phyloP scores from a whole-genome alignment of 768 basidiomycete genomes.

The Suillus clintonianus region DNA sequence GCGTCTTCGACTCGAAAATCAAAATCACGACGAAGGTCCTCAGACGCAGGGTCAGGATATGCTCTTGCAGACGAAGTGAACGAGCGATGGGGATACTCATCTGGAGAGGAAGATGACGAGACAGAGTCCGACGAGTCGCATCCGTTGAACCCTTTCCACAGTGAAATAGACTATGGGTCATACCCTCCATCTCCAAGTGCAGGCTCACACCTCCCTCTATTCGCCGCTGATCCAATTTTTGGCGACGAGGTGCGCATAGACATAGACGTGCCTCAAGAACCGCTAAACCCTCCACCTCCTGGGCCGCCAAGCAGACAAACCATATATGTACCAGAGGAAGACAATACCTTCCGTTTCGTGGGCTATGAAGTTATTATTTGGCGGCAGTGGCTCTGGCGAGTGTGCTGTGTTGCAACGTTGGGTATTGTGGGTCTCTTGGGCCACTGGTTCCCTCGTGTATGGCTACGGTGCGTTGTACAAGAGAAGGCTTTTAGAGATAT shows the following conservation, averaged over 20 bases:
- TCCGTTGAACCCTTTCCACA: constrained; percentile 35
- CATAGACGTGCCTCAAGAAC: constrained; percentile 66
- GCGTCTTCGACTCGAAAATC: constrained; percentile 50
- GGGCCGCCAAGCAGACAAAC: constrained; percentile 87
- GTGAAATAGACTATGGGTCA: constrained; percentile 73
- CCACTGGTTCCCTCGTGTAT: constrained; percentile 90
- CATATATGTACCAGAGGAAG: constrained; percentile 87
- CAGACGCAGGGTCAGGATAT: constrained; percentile 61
- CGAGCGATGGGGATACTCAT: constrained; percentile 93
- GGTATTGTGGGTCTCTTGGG: constrained; percentile 82
- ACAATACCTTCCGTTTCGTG: constrained; percentile 81
- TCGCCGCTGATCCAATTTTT: constrained; percentile 77
- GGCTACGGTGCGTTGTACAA: constrained; percentile 84
- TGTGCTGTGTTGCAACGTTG: constrained; percentile 63
- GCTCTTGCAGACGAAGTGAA: constrained; percentile 58
- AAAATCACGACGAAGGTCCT: constrained; percentile 52
- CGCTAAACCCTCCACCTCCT: constrained; percentile 68
- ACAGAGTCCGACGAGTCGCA: constrained; percentile 25
- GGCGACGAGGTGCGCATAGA: constrained; percentile 84
- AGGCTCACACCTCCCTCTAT: constrained; percentile 59
- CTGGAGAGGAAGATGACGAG: constrained; percentile 72
- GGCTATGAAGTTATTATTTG: constrained; percentile 74
- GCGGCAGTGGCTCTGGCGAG: constrained; percentile 70
- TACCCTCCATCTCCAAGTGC: constrained; percentile 62
- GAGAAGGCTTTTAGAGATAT: constrained; percentile 82